A percentile compares a stretch with the other conserved stretches of the same genome.
phyloP scores from a whole-genome alignment of 768 basidiomycete genomes.

The Rhodotorula paludigena region DNA sequence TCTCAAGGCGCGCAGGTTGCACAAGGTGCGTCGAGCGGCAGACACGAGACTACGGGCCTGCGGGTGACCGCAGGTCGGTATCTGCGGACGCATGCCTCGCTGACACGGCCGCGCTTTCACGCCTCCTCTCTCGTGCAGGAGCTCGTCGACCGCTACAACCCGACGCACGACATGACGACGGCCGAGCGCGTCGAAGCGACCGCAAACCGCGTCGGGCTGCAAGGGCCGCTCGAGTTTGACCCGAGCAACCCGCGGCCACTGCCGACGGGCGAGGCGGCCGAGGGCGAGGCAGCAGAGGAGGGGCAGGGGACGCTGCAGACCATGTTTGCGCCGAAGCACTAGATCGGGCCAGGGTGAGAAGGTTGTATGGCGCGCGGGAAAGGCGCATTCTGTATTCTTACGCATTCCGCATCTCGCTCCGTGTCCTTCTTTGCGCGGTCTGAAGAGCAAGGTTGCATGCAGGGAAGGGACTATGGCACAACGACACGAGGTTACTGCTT shows the following conservation, averaged over 20 bases:
- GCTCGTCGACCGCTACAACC: constrained; percentile 39
- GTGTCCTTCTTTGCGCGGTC: too few relatives aligned
- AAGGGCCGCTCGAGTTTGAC: constrained; percentile 23
- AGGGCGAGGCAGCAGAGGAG: constrained; percentile 1
- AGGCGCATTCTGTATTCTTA: background rate
- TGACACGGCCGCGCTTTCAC: too few relatives aligned
- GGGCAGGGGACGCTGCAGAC: constrained; percentile 34
- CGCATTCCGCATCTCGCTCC: background rate
- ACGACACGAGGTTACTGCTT: constrained; percentile 5
- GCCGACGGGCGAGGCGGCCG: constrained; percentile 7
- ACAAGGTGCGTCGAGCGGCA: constrained; percentile 24
- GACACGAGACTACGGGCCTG: too few relatives aligned
- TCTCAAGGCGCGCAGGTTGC: constrained; percentile 26
- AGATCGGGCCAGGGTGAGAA: background rate
- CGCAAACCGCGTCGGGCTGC: constrained; percentile 32
- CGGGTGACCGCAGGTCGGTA: too few relatives aligned
- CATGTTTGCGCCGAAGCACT: constrained; percentile 32
- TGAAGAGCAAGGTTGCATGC: background rate
- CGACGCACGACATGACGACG: constrained; percentile 28
- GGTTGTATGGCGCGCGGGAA: background rate
- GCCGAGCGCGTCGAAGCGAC: constrained; percentile 33
- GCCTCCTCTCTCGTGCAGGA: constrained; percentile 11
- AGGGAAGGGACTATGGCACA: background rate
- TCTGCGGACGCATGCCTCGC: background rate
- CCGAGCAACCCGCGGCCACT: constrained; percentile 2